Evolutionary conservation across 1,139 yeast species (phyloP), one percentile per base, ranked within the genome.

Genomic region (Pneumocystis canis): DNA sequence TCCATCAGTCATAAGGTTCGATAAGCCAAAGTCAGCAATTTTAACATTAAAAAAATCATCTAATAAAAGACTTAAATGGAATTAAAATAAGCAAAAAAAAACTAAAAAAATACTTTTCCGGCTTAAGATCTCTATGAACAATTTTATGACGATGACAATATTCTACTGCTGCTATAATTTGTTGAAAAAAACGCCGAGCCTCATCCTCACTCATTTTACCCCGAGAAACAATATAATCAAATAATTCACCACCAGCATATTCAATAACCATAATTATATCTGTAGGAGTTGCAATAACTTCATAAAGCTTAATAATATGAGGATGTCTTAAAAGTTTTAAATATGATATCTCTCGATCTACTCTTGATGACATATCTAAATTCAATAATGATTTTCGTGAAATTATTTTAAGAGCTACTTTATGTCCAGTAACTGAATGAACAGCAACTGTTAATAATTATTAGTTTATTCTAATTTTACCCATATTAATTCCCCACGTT

Each of bases 221-320:
- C 69, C 90, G 80, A 73, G 90, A 97, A 20, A 92, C 96, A 73
- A 92, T 92, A 72, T 92, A 92, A 72, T 92, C 98, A 71, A 92
- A 92, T 69, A 92, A 80, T 75, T 92, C 98, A 70, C 89, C 89
- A 7, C 96, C 97, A 1, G 98, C 98, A 73, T 82, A 92, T 74
- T 92, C 98, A 71, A 92, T 90, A 41, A 94, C 97, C 97, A 92
- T 92, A 71, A 92, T 88, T 69, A 92, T 92, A 71, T 92, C 98
- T 70, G 92, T 97, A 70, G 89, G 89, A 54, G 95, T 86, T 74
- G 92, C 92, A 73, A 92, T 92, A 62, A 92, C 98, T 74, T 92
- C 98, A 75, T 90, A 92, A 65, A 92, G 79, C 75, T 92, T 92
- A 77, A 92, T 92, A 73, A 92, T 92, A 74, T 92, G 98, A 4